Evolutionary conservation across 768 basidiomycete genomes (phyloP), one percentile per base, ranked within the genome.

Genomic region (Amyloporia xantha): DNA sequence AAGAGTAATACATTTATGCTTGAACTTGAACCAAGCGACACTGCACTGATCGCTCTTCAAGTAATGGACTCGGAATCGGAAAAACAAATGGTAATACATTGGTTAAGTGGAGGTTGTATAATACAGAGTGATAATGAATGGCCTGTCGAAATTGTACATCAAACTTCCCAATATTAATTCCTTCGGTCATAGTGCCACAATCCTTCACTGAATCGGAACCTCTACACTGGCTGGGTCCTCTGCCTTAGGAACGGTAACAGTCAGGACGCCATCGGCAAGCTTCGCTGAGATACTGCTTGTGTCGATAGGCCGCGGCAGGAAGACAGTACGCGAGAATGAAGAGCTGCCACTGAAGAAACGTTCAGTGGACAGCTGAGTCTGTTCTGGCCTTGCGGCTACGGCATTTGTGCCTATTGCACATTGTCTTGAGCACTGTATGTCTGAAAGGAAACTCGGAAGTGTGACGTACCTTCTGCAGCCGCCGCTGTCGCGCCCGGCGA

Each of bases 211-310:
- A 33, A 77, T 61, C 13, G 61, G 36, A n/a, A 88, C 70, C 30
- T 73, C 69, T 2, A 79, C 72, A 51, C 69, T 75, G 4, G 66
- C 77, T 50, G 74, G 71, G 53, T 87, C 83, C 53, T 80, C 75
- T 15, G 73, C 71, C 62, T 82, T 86, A 12, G 77, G 73, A 12
- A 82, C 68, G 5, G 67, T 76, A 37, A 90, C 57, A 3, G 75
- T 83, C 43, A 90, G 74, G 21, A 91, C 73, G 5, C 87, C 88
- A 50, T 89, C 79, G 23, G 72, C 66, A 54, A 91, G 66, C 56
- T 78, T 84, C 13, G 86, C 87, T 1, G 70, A 65, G 21, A 88
- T 78, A 48, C 71, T 74, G 25, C 68, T 69, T 27, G 68, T 64
- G 57, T 88, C 81, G 1, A 86, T 71, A 5, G 80, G 72, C 10